Evolutionary conservation across 768 basidiomycete species (phyloP).

Genomic region (Daedalea quercina): DNA sequence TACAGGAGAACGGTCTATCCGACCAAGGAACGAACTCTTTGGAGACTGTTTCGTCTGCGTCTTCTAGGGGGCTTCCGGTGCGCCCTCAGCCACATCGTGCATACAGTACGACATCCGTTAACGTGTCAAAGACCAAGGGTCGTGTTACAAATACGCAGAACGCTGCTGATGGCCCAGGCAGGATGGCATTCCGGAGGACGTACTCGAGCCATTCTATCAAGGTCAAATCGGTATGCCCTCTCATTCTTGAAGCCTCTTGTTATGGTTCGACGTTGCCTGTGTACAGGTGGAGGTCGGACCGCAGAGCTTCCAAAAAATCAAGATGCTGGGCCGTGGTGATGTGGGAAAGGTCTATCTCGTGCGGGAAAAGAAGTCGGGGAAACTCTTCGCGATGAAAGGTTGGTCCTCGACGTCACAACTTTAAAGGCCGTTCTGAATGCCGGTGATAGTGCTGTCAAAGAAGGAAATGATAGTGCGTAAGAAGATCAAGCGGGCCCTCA

Average conservation of each 20-base stretch:
- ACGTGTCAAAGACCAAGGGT: conserved; percentile 33
- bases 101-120: conserved; percentile 27
- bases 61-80: conserved; percentile 51
- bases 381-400: conserved; percentile 99
- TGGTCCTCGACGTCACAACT: conserved; percentile 25
- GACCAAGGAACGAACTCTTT: conserved; percentile 65
- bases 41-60: conserved; percentile 74
- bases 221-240: conserved; percentile 60
- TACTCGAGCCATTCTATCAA: conserved; percentile 99
- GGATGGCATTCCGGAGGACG: conserved; percentile 81
- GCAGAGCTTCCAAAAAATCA: conserved; percentile 92
- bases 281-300: conserved; percentile 88
- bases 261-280: neutral
- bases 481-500: conserved; percentile 97
- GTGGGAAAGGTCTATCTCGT: conserved; percentile 98
- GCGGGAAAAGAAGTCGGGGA: conserved; percentile 93
- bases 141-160: conserved; percentile 37
- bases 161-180: conserved; percentile 43
- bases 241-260: neutral
- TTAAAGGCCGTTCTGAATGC: conserved; percentile 17
- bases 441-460: conserved; percentile 82
- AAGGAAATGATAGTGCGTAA: conserved; percentile 99
- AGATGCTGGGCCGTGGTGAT: conserved; percentile 97
- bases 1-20: conserved; percentile 33
- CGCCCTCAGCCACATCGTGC: conserved; percentile 25